These are phyloP conservation scores for Lachancea sp. DNA, from an alignment of 805 yeast genomes.

Conservation along the genomic window DNA sequence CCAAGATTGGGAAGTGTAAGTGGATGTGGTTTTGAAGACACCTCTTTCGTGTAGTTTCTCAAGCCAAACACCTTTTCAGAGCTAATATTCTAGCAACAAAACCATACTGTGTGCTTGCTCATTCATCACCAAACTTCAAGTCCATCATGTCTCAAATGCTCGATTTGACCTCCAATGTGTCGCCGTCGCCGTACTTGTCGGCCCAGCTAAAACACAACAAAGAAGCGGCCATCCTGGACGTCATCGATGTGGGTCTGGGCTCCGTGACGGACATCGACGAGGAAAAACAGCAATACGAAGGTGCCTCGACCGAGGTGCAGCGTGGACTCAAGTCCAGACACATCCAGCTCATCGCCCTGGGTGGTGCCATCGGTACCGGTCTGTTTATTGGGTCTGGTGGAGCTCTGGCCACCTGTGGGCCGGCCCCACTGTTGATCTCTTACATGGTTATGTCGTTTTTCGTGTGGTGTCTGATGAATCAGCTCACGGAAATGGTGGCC, in stretches of 20 bases:
- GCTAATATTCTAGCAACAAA: too few relatives aligned
- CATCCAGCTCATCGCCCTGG: conserved; percentile 11
- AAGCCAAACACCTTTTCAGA: too few relatives aligned
- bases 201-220: not conserved
- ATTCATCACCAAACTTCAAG: too few relatives aligned
- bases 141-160: not conserved
- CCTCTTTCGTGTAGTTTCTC: too few relatives aligned
- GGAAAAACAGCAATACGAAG: not conserved
- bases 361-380: conserved; percentile 73
- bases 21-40: too few relatives aligned
- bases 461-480: conserved; percentile 41
- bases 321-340: conserved; percentile 14
- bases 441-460: conserved; percentile 55
- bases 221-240: not conserved
- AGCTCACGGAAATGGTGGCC: conserved; percentile 57
- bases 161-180: not conserved
- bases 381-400: conserved; percentile 65
- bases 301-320: not conserved
- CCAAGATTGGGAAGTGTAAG: too few relatives aligned
- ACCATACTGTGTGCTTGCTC: too few relatives aligned
- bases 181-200: not conserved
- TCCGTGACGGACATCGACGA: not conserved
- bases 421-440: conserved; percentile 54
- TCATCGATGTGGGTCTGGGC: conserved; percentile 1
- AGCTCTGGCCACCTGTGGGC: conserved; percentile 57